Percentiles rank a stretch among this genome's conserved stretches.
Conservation (phyloP, 345 rosid genomes). For the Boechera retrofracta region DNA sequence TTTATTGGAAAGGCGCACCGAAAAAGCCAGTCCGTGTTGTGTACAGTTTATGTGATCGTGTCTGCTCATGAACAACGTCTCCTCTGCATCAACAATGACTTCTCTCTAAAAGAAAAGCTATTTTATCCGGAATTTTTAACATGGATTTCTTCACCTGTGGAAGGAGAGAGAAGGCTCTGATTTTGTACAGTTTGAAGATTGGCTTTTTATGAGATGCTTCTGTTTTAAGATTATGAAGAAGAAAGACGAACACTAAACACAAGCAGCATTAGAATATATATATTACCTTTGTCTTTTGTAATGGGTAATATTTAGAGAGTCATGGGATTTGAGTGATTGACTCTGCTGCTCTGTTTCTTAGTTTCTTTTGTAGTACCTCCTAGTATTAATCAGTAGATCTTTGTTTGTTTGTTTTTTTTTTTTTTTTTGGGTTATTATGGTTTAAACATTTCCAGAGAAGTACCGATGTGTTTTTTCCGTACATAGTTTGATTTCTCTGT, state of each 20-base stretch:
- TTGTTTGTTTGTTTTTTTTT: neutral
- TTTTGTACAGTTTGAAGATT: constrained; percentile 46
- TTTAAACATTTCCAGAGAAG: constrained; percentile 37
- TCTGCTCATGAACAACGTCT: constrained; percentile 52
- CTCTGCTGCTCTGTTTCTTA: constrained; percentile 43
- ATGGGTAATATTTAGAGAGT: constrained; percentile 38
- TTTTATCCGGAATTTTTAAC: constrained; percentile 42
- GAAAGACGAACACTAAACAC: constrained; percentile 31
- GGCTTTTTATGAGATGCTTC: constrained; percentile 35
- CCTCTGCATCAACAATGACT: constrained; percentile 31
- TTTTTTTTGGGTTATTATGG: neutral
- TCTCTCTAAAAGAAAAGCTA: constrained; percentile 32
- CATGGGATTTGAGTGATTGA: neutral
- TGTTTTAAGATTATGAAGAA: constrained; percentile 18
- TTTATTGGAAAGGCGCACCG: constrained; percentile 54
- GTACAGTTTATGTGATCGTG: constrained; percentile 63
- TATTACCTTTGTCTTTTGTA: constrained; percentile 48
- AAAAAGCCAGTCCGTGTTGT: constrained; percentile 56
- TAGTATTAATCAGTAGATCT: constrained; percentile 17
- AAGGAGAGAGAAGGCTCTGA: constrained; percentile 33
- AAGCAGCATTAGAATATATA: constrained; percentile 29
- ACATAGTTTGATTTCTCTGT: constrained; percentile 40
- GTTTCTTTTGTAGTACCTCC: constrained; percentile 30
- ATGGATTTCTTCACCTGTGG: constrained; percentile 41
- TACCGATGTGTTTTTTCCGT: constrained; percentile 27